Evolutionary conservation across 164 flowering plant genomes (phyloP), one percentile per base, ranked within the genome.

Genomic region (Vitis cinerea): DNA sequence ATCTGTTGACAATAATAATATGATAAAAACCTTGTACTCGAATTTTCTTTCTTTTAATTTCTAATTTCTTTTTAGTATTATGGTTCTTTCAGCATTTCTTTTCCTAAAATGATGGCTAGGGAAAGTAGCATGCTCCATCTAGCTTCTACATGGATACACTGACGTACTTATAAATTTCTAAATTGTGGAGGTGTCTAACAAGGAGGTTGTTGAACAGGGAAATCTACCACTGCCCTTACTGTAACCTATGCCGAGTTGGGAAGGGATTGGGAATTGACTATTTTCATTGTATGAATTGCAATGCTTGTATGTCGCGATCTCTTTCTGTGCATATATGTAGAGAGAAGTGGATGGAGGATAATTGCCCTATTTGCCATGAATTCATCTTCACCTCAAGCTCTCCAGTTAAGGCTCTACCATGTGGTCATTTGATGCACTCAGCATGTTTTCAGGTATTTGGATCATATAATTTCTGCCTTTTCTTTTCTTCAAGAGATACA

Each of bases 391-490:
- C 99, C 3, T 94, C 99, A 10, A 81, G 77, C 69, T 57, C 81
- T 74, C 90, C 97, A 0, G 85, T 89, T 15, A 94, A 90, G 79
- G 87, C 92, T 61, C 95, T 94, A 72, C 84, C 86, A 6, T 94
- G 99, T 81, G 97, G 99, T 51, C 99, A 94, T 83, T 56, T 88
- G 78, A 94, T 94, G 99, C 99, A 94, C 80, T 92, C 97, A 23
- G 27, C 82, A 12, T 94, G 97, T 75, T 94, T 94, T 85, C 81
- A 83, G 96, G 98, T 92, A 83, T 50, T 65, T 56, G 64, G 14
- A 29, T 73, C 67, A 37, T 52, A 50, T 44, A 10, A 62, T 27
- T 48, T 50, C 50, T 16, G 49, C 6, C 14, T 53, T 8, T 10
- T 71, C 50, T 31, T 48, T 37, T 37, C 44, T 37, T 12, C n/a